phyloP scores from a whole-genome alignment of 2,329 filamentous ascomycete genomes.

The Calycina herbarum region DNA sequence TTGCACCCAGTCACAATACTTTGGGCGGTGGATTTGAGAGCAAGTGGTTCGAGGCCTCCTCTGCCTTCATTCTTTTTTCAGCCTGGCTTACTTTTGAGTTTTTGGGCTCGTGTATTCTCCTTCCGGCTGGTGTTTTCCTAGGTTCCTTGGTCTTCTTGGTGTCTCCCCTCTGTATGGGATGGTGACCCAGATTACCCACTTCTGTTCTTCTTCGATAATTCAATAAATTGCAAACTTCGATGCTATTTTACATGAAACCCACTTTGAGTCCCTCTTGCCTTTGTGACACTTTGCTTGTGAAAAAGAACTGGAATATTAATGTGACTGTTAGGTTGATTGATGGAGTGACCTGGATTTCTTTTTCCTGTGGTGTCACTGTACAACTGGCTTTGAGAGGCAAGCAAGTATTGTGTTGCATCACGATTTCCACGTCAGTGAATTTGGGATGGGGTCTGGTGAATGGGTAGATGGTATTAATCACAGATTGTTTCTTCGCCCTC shows the following conservation, averaged over 20 bases:
- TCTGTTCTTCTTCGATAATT: neutral
- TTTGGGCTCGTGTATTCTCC: conserved; percentile 7
- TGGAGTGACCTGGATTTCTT: neutral
- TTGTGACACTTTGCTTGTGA: too few relatives aligned
- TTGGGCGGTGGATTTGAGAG: conserved; percentile 15
- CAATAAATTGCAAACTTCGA: conserved; percentile 6
- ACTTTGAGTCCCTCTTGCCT: too few relatives aligned
- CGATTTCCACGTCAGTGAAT: too few relatives aligned
- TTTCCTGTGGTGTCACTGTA: too few relatives aligned
- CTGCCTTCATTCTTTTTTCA: conserved; percentile 11
- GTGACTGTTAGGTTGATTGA: neutral
- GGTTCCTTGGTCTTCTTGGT: conserved; percentile 27
- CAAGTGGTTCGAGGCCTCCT: neutral
- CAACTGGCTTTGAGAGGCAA: too few relatives aligned
- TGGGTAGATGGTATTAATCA: too few relatives aligned
- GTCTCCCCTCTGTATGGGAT: conserved; percentile 35
- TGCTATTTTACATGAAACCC: neutral
- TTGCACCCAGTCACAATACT: conserved; percentile 5
- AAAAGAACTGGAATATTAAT: too few relatives aligned
- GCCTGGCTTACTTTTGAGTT: conserved; percentile 8
- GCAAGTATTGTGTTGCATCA: too few relatives aligned
- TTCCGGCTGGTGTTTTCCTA: conserved; percentile 16
- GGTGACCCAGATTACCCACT: conserved; percentile 30
- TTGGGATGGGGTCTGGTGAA: too few relatives aligned
- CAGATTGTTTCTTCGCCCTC: too few relatives aligned